These are phyloP conservation scores for Hericium coralloides DNA, from an alignment of 768 basidiomycete species.

Conservation along the genomic window DNA sequence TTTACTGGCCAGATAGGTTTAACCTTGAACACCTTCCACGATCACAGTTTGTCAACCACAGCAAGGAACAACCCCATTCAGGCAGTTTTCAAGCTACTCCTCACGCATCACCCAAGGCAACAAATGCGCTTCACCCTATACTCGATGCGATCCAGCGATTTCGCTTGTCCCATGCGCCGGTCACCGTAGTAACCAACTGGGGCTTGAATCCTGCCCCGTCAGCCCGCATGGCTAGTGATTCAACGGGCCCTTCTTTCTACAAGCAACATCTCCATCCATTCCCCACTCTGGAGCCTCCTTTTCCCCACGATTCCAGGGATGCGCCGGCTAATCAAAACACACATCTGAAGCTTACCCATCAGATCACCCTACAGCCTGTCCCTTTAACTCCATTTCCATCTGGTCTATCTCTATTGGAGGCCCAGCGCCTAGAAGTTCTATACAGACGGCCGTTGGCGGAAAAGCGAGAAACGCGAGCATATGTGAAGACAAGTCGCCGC, in stretches of 20 bases:
- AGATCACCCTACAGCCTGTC: conserved; percentile 6
- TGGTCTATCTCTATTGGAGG: background rate
- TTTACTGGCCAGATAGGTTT: conserved; percentile 73
- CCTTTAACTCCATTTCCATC: background rate
- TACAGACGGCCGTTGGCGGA: background rate
- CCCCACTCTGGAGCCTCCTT: conserved; percentile 2
- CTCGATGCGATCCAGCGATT: conserved; percentile 38
- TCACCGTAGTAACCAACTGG: conserved; percentile 58
- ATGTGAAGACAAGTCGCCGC: background rate
- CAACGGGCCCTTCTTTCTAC: conserved; percentile 26
- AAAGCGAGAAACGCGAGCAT: background rate
- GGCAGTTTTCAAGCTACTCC: too few species aligned
- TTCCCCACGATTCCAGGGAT: background rate
- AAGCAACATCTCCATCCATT: conserved; percentile 40
- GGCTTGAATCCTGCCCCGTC: conserved; percentile 29
- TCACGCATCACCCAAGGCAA: conserved; percentile 9
- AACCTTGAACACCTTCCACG: conserved; percentile 38
- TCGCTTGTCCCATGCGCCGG: conserved; percentile 37
- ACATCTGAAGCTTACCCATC: conserved; percentile 4
- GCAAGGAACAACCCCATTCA: too few species aligned
- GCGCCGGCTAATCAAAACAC: background rate
- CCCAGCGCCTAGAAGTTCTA: background rate
- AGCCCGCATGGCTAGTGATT: conserved; percentile 12
- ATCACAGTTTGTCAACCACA: background rate
- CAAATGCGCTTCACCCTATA: conserved; percentile 35